phyloP scores from a whole-genome alignment of 1,139 yeast genomes.

The Taiozyma onychis region DNA sequence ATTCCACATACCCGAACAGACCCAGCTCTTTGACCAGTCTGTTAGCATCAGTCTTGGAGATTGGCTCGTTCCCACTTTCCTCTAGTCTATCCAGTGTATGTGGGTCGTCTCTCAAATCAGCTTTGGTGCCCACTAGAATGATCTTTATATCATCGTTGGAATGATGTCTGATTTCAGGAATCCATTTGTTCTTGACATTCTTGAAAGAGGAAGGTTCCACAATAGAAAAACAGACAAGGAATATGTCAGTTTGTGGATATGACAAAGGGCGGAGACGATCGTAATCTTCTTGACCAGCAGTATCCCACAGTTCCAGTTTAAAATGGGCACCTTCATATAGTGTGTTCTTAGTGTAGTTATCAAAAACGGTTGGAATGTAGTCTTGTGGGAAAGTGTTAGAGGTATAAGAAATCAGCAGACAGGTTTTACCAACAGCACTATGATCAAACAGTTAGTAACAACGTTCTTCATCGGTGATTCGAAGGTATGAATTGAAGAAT shows the following conservation, averaged over 20 bases:
- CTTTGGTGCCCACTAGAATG: conserved; percentile 78
- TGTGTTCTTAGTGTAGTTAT: conserved; percentile 83
- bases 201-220: conserved; percentile 78
- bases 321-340: conserved; percentile 72
- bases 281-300: conserved; percentile 96
- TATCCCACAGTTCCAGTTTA: conserved; percentile 89
- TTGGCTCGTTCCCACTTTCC: conserved; percentile 57
- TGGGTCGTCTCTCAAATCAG: conserved; percentile 79
- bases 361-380: conserved; percentile 91
- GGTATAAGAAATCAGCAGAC: conserved; percentile 82
- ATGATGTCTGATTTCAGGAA: conserved; percentile 84
- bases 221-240: conserved; percentile 81
- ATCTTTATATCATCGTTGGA: conserved; percentile 64
- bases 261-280: conserved; percentile 87
- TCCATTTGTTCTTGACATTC: conserved; percentile 74
- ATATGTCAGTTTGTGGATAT: conserved; percentile 90
- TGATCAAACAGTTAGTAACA: neutral
- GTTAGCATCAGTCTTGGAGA: conserved; percentile 56
- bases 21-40: conserved; percentile 68
- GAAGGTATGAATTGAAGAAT: neutral
- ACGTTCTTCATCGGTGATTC: neutral
- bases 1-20: conserved; percentile 74
- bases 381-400: conserved; percentile 94
- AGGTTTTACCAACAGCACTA: conserved; percentile 90
- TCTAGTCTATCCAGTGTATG: conserved; percentile 68